Evolutionary conservation across 73 alveolate species (phyloP), one percentile per base, ranked within the genome.

Genomic region (Symbiodinium pilosum): DNA sequence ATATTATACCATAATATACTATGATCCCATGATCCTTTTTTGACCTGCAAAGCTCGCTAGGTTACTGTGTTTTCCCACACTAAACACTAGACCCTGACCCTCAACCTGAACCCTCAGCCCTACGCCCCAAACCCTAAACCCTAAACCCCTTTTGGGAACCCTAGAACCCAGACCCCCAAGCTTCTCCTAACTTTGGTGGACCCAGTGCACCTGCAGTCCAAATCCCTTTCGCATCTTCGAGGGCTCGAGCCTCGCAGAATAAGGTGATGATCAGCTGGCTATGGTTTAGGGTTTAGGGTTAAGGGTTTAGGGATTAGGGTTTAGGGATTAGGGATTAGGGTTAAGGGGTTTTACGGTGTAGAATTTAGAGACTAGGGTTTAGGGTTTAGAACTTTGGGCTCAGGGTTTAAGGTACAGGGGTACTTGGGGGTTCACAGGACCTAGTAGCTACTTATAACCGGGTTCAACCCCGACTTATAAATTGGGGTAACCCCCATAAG

Each of bases 221-320:
- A 71, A 91, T 43, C 86, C 42, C 47, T 56, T 88, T 42, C 87
- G 95, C 95, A 88, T 64, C 86, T 86, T 86, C 43, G 95, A 38
- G 34, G 95, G 51, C 4, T 36, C 47, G 21, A 56, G 47, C 93
- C 93, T 54, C n/a, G n/a, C n/a, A n/a, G n/a, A n/a, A n/a, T n/a
- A n/a, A n/a, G n/a, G n/a, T n/a, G n/a, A n/a, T n/a, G n/a, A n/a
- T n/a, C n/a, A n/a, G n/a, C n/a, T n/a, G n/a, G n/a, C n/a, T n/a
- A n/a, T n/a, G n/a, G n/a, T n/a, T n/a, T n/a, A n/a, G n/a, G n/a
- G n/a, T n/a, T n/a, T n/a, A n/a, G n/a, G n/a, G n/a, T n/a, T n/a
- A n/a, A n/a, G n/a, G n/a, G n/a, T n/a, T n/a, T n/a, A n/a, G n/a
- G n/a, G n/a, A n/a, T n/a, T n/a, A n/a, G n/a, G n/a, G n/a, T n/a